Percentiles rank a stretch among this genome's conserved stretches.
phyloP scores from a whole-genome alignment of 1,284 basidiomycete species.

The Austroboletus novae-zelandiae region DNA sequence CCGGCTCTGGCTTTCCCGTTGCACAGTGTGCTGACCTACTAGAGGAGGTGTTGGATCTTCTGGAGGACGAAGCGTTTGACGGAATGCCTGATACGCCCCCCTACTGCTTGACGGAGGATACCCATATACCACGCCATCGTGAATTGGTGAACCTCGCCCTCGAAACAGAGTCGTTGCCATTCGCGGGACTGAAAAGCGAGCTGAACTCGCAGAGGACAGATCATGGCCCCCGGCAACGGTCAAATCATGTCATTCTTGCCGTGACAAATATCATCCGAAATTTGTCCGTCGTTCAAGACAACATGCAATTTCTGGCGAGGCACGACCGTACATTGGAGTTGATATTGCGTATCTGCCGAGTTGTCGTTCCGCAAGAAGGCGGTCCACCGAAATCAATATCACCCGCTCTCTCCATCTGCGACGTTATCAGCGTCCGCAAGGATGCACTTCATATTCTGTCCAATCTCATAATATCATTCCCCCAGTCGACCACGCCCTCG shows the following conservation, averaged over 20 bases:
- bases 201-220: slow-evolving; percentile 49
- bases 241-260: slow-evolving; percentile 67
- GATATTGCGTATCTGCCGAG: slow-evolving; percentile 63
- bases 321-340: slow-evolving; percentile 66
- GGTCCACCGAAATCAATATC: slow-evolving; percentile 47
- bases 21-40: slow-evolving; percentile 78
- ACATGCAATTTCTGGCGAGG: slow-evolving; percentile 64
- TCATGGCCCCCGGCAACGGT: slow-evolving; percentile 56
- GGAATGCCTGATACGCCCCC: slow-evolving; percentile 44
- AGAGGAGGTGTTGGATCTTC: slow-evolving; percentile 83
- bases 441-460: slow-evolving; percentile 76
- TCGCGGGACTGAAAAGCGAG: slow-evolving; percentile 49
- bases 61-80: slow-evolving; percentile 81
- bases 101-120: slow-evolving; percentile 30
- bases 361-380: slow-evolving; percentile 41
- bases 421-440: slow-evolving; percentile 74
- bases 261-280: slow-evolving; percentile 86
- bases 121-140: slow-evolving; percentile 56
- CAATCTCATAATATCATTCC: slow-evolving; percentile 58
- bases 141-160: slow-evolving; percentile 59
- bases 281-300: slow-evolving; percentile 74
- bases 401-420: slow-evolving; percentile 60
- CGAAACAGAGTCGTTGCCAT: slow-evolving; percentile 56
- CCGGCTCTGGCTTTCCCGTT: slow-evolving; percentile 71
- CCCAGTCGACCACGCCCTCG: slow-evolving; percentile 34